Evolutionary conservation across 129 eudicot genomes (phyloP).

Genomic region (Flaveria ramosissima): DNA sequence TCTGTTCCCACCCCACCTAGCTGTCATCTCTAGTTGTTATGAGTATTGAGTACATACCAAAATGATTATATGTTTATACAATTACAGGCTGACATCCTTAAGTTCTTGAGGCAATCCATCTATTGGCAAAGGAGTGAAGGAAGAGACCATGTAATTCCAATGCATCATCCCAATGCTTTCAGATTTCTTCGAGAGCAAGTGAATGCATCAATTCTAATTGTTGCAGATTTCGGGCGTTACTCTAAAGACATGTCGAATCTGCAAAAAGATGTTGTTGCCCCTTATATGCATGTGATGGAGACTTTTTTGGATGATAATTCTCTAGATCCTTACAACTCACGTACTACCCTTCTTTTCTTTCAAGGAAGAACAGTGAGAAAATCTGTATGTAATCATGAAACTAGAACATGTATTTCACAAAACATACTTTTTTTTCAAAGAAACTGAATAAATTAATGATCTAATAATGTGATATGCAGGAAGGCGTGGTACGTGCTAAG

Average conservation of each 20-base stretch:
- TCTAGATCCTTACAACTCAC: constrained; percentile 75
- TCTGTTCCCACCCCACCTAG: neutral
- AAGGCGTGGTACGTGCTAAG: constrained; percentile 76
- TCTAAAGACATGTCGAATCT: constrained; percentile 64
- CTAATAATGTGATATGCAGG: constrained; percentile 50
- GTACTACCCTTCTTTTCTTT: constrained; percentile 80
- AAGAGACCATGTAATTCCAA: constrained; percentile 91
- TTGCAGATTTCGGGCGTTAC: constrained; percentile 94
- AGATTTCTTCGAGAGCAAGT: constrained; percentile 71
- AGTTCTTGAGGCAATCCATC: constrained; percentile 60
- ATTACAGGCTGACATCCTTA: constrained; percentile 71
- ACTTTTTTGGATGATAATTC: constrained; percentile 59
- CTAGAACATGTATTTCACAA: neutral
- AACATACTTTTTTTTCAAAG: neutral
- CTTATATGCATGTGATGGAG: constrained; percentile 89
- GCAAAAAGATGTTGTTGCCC: constrained; percentile 93
- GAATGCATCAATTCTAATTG: constrained; percentile 83
- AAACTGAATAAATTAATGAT: neutral
- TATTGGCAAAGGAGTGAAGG: constrained; percentile 83
- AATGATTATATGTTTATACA: neutral
- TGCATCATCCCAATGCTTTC: constrained; percentile 99
- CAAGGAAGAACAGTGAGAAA: constrained; percentile 87
- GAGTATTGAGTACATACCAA: neutral
- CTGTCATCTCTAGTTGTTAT: neutral
- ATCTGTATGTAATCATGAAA: constrained; percentile 59